Base-by-base conservation (phyloP, 495 filamentous ascomycete genomes). In the Daldinia vernicosa region DNA sequence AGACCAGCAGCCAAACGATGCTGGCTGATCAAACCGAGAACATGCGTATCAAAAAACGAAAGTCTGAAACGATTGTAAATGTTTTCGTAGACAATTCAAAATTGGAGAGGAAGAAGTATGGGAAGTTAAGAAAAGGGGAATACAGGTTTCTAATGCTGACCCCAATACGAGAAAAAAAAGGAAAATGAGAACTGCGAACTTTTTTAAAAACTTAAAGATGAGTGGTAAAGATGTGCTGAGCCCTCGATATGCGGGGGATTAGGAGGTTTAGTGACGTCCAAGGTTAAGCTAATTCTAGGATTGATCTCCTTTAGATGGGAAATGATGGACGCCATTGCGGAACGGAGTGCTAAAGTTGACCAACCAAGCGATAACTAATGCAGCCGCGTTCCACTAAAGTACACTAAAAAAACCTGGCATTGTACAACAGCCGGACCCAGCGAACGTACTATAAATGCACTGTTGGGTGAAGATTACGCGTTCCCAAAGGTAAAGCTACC, bases 31-130 rank as follows among this genome's bases (percentile, higher is more conserved):
- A 51, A 7, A 68, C 9, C 17, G 27, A 24, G 35, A 72, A 65
- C 70, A 72, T 72, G 70, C 51, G 70, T 60, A 50, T 53, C 26
- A 17, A 47, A 53, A 65, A 63, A 60, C 54, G 47, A 57, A 54
- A 19, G 58, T 62, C 9, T 17, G 9, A 30, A 59, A 63, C 51
- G 59, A 63, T 60, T 7, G 58, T 60, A 28, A 26, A 40, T 60
- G 40, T 60, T 53, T 4, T 64, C 30, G 15, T 47, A 53, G 22
- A 52, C 19, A 54, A 22, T 2, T 57, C 39, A 17, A 53, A 3
- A 15, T 15, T 22, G 40, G 8, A 28, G 52, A 45, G 24, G 26
- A 28, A 7, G 27, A 60, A 55, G 15, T 52, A 28, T 50, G 30
- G 39, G 9, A 47, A 54, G 14, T 27, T 51, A 32, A 30, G 24